A percentile compares a stretch with the other conserved stretches of the same genome.
phyloP scores from a whole-genome alignment of 352 stramenopile species.

The Globisporangium nodosum region DNA sequence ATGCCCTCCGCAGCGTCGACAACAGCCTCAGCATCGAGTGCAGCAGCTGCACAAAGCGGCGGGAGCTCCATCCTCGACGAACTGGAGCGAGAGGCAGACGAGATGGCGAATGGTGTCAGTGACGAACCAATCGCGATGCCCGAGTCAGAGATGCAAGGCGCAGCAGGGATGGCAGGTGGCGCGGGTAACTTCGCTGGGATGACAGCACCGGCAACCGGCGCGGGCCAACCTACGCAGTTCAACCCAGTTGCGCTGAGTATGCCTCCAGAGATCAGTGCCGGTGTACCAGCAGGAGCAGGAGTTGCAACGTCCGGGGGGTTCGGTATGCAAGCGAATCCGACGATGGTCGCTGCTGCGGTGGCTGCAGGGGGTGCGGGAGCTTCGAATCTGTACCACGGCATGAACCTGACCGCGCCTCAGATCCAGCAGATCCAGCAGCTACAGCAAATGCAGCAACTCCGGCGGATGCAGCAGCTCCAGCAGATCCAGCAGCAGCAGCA shows the following conservation, averaged over 20 bases:
- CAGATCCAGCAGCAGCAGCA: constrained; percentile 60
- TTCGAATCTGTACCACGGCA: constrained; percentile 63
- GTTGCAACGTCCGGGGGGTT: constrained; percentile 26
- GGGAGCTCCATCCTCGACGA: constrained; percentile 82
- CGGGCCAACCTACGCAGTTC: constrained; percentile 27
- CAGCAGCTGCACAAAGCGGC: constrained; percentile 17
- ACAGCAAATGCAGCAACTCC: constrained; percentile 82
- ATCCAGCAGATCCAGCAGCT: constrained; percentile 84
- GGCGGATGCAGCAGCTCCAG: constrained; percentile 62
- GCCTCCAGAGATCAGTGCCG: constrained; percentile 59
- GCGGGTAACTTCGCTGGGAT: constrained; percentile 10
- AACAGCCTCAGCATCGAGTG: constrained; percentile 10
- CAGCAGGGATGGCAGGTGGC: constrained; percentile 4
- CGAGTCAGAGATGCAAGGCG: constrained; percentile 61
- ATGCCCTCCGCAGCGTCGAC: constrained; percentile 14
- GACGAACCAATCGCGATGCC: constrained; percentile 82
- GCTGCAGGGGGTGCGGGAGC: constrained; percentile 22
- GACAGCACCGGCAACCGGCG: constrained; percentile 23
- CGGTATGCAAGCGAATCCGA: constrained; percentile 28
- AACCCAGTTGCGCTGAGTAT: constrained; percentile 63
- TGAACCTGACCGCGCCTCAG: constrained; percentile 71
- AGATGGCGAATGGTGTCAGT: constrained; percentile 81
- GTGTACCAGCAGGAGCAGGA: constrained; percentile 17
- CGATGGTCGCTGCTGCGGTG: constrained; percentile 29
- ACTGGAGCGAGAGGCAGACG: constrained; percentile 76